Evolutionary conservation across 768 basidiomycete genomes (phyloP).

Genomic region (Panaeolus papilionaceus): DNA sequence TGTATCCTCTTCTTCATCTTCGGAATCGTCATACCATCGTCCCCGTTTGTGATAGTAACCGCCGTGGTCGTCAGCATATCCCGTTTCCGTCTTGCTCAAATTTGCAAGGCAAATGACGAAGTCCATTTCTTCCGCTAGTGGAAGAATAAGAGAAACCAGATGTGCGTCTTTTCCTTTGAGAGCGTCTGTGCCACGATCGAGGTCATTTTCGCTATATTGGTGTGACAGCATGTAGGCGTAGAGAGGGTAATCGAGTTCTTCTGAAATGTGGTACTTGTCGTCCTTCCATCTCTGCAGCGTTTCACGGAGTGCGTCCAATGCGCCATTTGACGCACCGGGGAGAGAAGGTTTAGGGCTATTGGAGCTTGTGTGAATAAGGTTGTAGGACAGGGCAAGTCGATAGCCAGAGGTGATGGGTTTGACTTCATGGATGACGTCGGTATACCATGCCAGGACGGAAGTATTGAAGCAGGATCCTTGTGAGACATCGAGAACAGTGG

Average conservation of each 20-base stretch:
- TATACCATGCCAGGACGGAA: constrained; percentile 56
- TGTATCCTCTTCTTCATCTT: constrained; percentile 27
- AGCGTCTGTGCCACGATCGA: constrained; percentile 29
- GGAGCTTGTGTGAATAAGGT: constrained; percentile 48
- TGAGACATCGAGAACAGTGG: constrained; percentile 43
- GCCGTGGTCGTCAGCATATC: constrained; percentile 29
- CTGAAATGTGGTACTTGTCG: constrained; percentile 22
- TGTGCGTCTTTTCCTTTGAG: constrained; percentile 49
- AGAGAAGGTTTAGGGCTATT: constrained; percentile 34
- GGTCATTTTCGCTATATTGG: constrained; percentile 33
- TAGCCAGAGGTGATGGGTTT: constrained; percentile 55
- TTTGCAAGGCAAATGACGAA: constrained; percentile 44
- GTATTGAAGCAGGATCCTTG: constrained; percentile 38
- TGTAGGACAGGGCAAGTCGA: constrained; percentile 56
- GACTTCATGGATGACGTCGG: constrained; percentile 57
- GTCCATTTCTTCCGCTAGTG: constrained; percentile 38
- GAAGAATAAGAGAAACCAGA: constrained; percentile 35
- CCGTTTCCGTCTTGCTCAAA: constrained; percentile 35
- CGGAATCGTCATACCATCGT: constrained; percentile 25
- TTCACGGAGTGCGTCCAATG: constrained; percentile 31
- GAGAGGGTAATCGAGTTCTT: constrained; percentile 25
- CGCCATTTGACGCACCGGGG: constrained; percentile 28
- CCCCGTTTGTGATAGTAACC: constrained; percentile 24
- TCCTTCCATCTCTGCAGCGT: constrained; percentile 46
- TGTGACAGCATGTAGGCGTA: constrained; percentile 35